A percentile compares a stretch with the other conserved stretches of the same genome.
Evolutionary conservation across 2,329 filamentous ascomycete species (phyloP).

Genomic region (Talaromyces piceae): DNA sequence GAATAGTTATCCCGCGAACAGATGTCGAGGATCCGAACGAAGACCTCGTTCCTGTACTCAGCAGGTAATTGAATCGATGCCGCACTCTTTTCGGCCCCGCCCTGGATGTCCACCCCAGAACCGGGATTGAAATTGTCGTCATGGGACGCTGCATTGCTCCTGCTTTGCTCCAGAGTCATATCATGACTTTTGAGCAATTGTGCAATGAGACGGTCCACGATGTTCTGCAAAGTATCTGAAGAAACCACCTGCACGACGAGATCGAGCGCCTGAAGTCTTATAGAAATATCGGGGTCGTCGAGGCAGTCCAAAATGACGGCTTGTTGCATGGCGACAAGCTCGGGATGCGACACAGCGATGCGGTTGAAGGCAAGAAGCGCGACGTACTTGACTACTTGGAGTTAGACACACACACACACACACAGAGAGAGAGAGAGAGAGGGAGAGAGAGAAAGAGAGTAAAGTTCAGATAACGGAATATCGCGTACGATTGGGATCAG

Average conservation of each 20-base stretch:
- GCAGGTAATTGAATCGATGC: constrained; percentile 60
- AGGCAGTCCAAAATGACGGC: constrained; percentile 96
- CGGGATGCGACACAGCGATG: constrained; percentile 81
- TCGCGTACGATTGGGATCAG: constrained; percentile 78
- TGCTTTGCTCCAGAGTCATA: constrained; percentile 29
- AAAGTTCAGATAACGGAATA: background rate
- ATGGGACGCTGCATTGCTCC: constrained; percentile 15
- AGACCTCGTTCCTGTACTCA: constrained; percentile 78
- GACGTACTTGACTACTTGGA: constrained; percentile 78
- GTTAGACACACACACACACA: constrained; percentile 7
- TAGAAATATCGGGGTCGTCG: constrained; percentile 91
- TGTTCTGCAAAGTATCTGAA: constrained; percentile 70
- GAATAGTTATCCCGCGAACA: constrained; percentile 83
- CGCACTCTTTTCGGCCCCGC: constrained; percentile 23
- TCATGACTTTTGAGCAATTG: constrained; percentile 58
- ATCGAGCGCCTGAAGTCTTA: constrained; percentile 84
- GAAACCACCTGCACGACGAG: constrained; percentile 92
- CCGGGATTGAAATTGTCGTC: background rate
- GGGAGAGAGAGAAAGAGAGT: too few relatives aligned
- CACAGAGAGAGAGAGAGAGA: too few relatives aligned
- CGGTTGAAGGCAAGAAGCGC: constrained; percentile 91
- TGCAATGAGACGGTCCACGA: constrained; percentile 79
- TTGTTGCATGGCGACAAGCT: constrained; percentile 83
- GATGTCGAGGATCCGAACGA: constrained; percentile 76
- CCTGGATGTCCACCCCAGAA: background rate